Evolutionary conservation across 2,329 filamentous ascomycete genomes (phyloP), one percentile per base, ranked within the genome.

Genomic region (Trichoderma harzianum): DNA sequence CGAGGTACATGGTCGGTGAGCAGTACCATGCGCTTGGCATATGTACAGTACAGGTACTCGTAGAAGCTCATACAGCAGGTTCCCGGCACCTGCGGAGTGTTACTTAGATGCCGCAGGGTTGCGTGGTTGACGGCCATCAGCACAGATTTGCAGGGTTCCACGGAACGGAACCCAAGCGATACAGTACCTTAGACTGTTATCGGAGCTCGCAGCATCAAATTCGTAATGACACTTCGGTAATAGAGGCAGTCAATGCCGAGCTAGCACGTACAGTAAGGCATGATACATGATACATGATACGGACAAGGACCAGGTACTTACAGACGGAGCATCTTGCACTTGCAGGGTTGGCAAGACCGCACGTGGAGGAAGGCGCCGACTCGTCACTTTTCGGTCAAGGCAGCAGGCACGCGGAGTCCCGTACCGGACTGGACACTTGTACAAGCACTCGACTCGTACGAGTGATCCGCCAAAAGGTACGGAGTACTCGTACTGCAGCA

Each of bases 361-460:
- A 60, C 65, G 65, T 68, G 53, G 65, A 30, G 18, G 47, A 68
- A 58, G 55, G 51, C 65, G 30, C 63, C 47, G 53, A 36, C 65
- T 68, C 53, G 24, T 58, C 53, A 57, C 34, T 18, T 43, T 60
- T 39, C 65, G 65, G 32, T 32, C 53, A 47, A 43, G 34, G 24
- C 47, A 39, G 53, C 51, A 34, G 34, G 53, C 39, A 39, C 39
- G 53, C 30, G 26, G 61, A 63, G 12, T 21, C 39, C 39, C 39
- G 39, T 43, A 43, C 39, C 39, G 39, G 16, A 43, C 39, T 43
- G 39, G 39, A 18, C 39, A 43, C 36, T 28, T 60, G 55, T 28
- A 18, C 61, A 64, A 32, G 61, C 18, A 51, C 47, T 53, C 47
- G 21, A 51, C 39, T 43, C 39, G 39, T 43, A 3, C 16, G 18